phyloP scores from a whole-genome alignment of 352 stramenopile genomes.

The Peronospora belbahrii region DNA sequence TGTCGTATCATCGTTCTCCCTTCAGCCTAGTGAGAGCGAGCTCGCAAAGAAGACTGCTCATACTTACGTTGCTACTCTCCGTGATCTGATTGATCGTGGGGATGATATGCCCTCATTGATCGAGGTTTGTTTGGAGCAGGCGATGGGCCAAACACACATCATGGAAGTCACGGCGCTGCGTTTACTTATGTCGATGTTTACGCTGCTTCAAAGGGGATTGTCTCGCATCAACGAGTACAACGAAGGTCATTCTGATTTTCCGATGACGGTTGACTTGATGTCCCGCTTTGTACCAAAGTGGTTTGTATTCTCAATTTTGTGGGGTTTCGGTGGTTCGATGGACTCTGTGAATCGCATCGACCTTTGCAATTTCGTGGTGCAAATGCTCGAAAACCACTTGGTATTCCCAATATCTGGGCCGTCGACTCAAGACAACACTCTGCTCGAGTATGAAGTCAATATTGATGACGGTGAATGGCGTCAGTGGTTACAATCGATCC shows the following conservation, averaged over 20 bases:
- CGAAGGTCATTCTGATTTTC: constrained; percentile 97
- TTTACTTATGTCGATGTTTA: constrained; percentile 95
- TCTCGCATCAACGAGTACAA: constrained; percentile 96
- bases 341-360: constrained; percentile 88
- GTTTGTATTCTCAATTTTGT: constrained; percentile 97
- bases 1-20: constrained; percentile 47
- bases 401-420: constrained; percentile 71
- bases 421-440: constrained; percentile 56
- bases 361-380: constrained; percentile 85
- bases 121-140: constrained; percentile 89
- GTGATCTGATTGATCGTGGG: constrained; percentile 45
- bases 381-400: constrained; percentile 86
- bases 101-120: constrained; percentile 77
- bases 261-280: constrained; percentile 95
- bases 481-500: constrained; percentile 93
- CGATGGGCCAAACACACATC: constrained; percentile 88
- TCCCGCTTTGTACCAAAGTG: constrained; percentile 94
- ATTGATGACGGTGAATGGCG: constrained; percentile 96
- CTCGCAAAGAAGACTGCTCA: constrained; percentile 56
- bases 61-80: constrained; percentile 51
- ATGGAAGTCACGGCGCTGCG: constrained; percentile 94
- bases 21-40: constrained; percentile 63
- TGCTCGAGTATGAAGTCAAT: constrained; percentile 95
- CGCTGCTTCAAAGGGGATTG: constrained; percentile 92
- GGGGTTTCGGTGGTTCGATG: constrained; percentile 97